Evolutionary conservation across 768 basidiomycete species (phyloP).

Genomic region (Cantharellus anzutake): DNA sequence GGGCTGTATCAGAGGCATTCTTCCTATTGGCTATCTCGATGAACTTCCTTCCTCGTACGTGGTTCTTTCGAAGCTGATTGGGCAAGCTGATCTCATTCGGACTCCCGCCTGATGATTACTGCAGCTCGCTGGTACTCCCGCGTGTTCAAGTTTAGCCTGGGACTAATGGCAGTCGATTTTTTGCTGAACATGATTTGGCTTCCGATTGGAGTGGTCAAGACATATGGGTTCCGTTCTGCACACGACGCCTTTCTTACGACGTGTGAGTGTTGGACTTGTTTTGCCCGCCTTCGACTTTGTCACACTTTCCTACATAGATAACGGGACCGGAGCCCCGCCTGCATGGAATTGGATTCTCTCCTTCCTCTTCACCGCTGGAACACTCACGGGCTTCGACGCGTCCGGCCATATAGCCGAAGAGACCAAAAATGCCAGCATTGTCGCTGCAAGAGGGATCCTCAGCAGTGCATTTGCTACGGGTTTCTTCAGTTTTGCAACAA

Average conservation of each 20-base stretch:
- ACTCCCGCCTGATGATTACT: not conserved
- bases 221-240: constrained; percentile 75
- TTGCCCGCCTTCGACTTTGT: not conserved
- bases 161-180: constrained; percentile 69
- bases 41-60: constrained; percentile 68
- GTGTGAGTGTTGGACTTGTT: constrained; percentile 26
- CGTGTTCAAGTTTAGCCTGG: constrained; percentile 60
- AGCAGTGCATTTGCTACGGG: constrained; percentile 62
- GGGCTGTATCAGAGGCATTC: constrained; percentile 61
- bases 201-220: constrained; percentile 73
- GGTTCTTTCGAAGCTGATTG: constrained; percentile 4
- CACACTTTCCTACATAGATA: constrained; percentile 31
- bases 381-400: constrained; percentile 81
- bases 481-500: constrained; percentile 55
- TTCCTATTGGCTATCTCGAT: constrained; percentile 54
- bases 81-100: not conserved
- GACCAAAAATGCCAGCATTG: constrained; percentile 64
- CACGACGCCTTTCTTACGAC: constrained; percentile 69
- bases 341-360: constrained; percentile 88
- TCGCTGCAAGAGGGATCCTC: constrained; percentile 70
- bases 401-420: constrained; percentile 79
- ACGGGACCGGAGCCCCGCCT: constrained; percentile 70
- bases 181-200: constrained; percentile 80
- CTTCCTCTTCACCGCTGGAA: constrained; percentile 75
- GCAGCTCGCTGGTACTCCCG: constrained; percentile 33